A percentile compares a stretch with the other conserved stretches of the same genome.
phyloP scores from a whole-genome alignment of 768 basidiomycete species.

The Termitomyces sp. region DNA sequence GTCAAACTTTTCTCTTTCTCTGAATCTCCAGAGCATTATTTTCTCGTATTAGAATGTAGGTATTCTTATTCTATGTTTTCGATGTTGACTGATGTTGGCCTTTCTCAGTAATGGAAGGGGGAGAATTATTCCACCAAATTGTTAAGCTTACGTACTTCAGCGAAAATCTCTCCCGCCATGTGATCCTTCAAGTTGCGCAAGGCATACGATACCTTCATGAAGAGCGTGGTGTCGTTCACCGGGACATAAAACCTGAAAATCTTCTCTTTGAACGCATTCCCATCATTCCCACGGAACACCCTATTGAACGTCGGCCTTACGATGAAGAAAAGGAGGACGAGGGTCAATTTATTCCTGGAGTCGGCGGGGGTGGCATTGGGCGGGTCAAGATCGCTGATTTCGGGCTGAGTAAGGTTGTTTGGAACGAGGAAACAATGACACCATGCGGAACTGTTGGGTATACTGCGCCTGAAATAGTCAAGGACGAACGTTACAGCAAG shows the following conservation, averaged over 20 bases:
- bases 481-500: slow-evolving; percentile 95
- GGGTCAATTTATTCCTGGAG: slow-evolving; percentile 87
- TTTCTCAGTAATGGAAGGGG: slow-evolving; percentile 88
- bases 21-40: slow-evolving; percentile 92
- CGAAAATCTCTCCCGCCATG: slow-evolving; percentile 94
- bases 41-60: slow-evolving; percentile 87
- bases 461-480: slow-evolving; percentile 98
- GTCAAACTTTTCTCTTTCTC: slow-evolving; percentile 90
- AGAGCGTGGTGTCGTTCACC: slow-evolving; percentile 96
- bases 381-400: slow-evolving; percentile 99
- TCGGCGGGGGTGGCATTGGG: slow-evolving; percentile 97
- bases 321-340: slow-evolving; percentile 99
- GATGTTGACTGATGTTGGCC: slow-evolving; percentile 1
- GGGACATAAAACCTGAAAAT: slow-evolving; percentile 99
- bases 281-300: slow-evolving; percentile 77
- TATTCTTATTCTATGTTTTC: slow-evolving; percentile 10
- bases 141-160: slow-evolving; percentile 99
- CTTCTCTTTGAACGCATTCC: slow-evolving; percentile 91
- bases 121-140: slow-evolving; percentile 97
- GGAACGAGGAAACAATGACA: slow-evolving; percentile 99
- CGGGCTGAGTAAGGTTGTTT: slow-evolving; percentile 94
- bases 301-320: slow-evolving; percentile 69
- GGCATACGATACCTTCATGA: slow-evolving; percentile 96
- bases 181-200: slow-evolving; percentile 92
- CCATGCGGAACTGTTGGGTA: slow-evolving; percentile 99